A percentile compares a stretch with the other conserved stretches of the same genome.
Evolutionary conservation across 2,329 filamentous ascomycete genomes (phyloP).

Genomic region (Aureobasidium uvarum): DNA sequence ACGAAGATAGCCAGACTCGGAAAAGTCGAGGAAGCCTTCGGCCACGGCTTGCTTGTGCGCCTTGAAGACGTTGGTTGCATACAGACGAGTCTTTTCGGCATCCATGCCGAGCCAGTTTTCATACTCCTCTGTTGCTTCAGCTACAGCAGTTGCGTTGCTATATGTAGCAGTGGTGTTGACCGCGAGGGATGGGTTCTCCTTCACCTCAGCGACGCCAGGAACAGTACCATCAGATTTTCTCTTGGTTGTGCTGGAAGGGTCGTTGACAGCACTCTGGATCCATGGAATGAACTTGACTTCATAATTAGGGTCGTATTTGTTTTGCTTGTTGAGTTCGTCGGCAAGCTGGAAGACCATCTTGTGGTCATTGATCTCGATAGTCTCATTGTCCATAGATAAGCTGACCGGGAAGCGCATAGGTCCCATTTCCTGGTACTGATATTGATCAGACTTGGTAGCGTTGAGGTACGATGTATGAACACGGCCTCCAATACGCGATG

Average conservation of each 20-base stretch:
- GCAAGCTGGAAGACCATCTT: conserved; percentile 64
- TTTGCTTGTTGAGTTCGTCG: conserved; percentile 59
- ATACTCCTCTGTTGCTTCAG: conserved; percentile 44
- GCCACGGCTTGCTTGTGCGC: conserved; percentile 56
- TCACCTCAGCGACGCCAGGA: conserved; percentile 53
- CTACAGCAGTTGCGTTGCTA: conserved; percentile 40
- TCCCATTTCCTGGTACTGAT: conserved; percentile 67
- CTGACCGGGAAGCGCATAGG: conserved; percentile 63
- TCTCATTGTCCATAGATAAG: conserved; percentile 55
- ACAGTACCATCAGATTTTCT: conserved; percentile 54
- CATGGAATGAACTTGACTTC: conserved; percentile 62
- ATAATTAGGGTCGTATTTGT: conserved; percentile 50
- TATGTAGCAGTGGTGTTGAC: conserved; percentile 34
- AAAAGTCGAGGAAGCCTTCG: conserved; percentile 61
- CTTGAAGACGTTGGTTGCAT: conserved; percentile 49
- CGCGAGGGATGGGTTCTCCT: conserved; percentile 44
- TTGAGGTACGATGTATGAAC: conserved; percentile 63
- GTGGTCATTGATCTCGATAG: conserved; percentile 58
- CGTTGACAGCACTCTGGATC: conserved; percentile 58
- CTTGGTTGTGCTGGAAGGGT: conserved; percentile 51
- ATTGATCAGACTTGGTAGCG: conserved; percentile 57
- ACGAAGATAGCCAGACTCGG: conserved; percentile 61
- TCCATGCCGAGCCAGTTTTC: conserved; percentile 40
- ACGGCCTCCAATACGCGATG: conserved; percentile 60
- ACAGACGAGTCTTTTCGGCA: conserved; percentile 35